Evolutionary conservation across 164 flowering plant genomes (phyloP).

Genomic region (Taxillus chinensis): DNA sequence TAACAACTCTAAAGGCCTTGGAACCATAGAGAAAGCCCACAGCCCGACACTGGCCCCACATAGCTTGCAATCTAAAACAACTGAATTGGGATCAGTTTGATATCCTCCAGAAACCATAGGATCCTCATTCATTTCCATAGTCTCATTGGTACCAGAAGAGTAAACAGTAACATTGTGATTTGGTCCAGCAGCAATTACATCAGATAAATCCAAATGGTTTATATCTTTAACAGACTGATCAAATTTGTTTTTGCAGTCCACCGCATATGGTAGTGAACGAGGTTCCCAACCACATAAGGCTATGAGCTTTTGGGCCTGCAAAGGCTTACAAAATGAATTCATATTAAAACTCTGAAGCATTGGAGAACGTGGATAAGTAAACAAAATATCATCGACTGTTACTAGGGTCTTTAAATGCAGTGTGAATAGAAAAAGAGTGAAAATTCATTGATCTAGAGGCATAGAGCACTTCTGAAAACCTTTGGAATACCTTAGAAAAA

Average conservation of each 20-base stretch:
- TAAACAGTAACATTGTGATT: slow-evolving; percentile 12
- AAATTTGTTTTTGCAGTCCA: slow-evolving; percentile 41
- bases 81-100: slow-evolving; percentile 57
- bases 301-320: slow-evolving; percentile 80
- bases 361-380: too few species aligned
- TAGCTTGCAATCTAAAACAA: slow-evolving; percentile 73
- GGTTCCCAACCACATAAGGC: slow-evolving; percentile 95
- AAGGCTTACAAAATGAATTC: not conserved
- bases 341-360: too few species aligned
- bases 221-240: slow-evolving; percentile 22
- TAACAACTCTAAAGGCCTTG: slow-evolving; percentile 56
- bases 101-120: slow-evolving; percentile 7
- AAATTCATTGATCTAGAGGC: too few species aligned
- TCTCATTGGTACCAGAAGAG: slow-evolving; percentile 20
- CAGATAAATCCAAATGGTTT: slow-evolving; percentile 11
- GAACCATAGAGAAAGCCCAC: slow-evolving; percentile 68
- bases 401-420: too few species aligned
- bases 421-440: too few species aligned
- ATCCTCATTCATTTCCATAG: slow-evolving; percentile 16
- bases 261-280: slow-evolving; percentile 60
- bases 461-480: too few species aligned
- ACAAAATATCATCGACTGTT: too few species aligned
- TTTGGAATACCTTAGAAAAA: too few species aligned
- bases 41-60: slow-evolving; percentile 91
- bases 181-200: slow-evolving; percentile 16